phyloP scores from a whole-genome alignment of 352 stramenopile genomes.

The Phytophthora litchii region DNA sequence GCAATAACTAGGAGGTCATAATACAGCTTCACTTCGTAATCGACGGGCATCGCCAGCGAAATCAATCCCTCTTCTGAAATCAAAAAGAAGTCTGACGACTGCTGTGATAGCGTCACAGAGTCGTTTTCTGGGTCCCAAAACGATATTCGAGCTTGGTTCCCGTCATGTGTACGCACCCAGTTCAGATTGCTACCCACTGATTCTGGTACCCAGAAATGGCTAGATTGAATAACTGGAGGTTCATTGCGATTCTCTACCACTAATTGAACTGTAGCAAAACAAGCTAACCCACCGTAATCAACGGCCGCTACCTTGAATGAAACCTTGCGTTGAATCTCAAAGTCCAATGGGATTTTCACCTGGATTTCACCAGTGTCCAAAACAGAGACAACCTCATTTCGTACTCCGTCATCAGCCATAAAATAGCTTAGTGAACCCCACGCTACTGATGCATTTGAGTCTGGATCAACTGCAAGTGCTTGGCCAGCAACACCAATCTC shows the following conservation, averaged over 20 bases:
- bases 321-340: constrained; percentile 15
- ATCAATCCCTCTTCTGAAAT: constrained; percentile 31
- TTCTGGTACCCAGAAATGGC: constrained; percentile 51
- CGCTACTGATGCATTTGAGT: constrained; percentile 5
- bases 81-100: constrained; percentile 32
- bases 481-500: constrained; percentile 15
- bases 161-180: constrained; percentile 16
- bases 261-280: constrained; percentile 14
- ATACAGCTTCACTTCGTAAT: constrained; percentile 29
- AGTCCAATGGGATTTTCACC: constrained; percentile 24
- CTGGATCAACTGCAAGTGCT: constrained; percentile 24
- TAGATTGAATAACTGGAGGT: constrained; percentile 34
- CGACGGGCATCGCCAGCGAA: constrained; percentile 14
- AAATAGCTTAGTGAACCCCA: constrained; percentile 32
- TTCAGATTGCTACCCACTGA: constrained; percentile 25
- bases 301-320: constrained; percentile 21
- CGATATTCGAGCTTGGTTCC: constrained; percentile 21
- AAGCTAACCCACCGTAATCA: constrained; percentile 26
- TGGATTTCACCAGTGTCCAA: constrained; percentile 13
- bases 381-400: not conserved
- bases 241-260: constrained; percentile 43
- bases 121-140: constrained; percentile 76
- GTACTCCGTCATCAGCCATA: constrained; percentile 5
- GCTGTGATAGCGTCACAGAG: constrained; percentile 38
- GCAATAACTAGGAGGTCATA: constrained; percentile 28